A percentile compares a stretch with the other conserved stretches of the same genome.
Conservation (phyloP, 768 basidiomycete genomes). For the Plicaturopsis crispa region DNA sequence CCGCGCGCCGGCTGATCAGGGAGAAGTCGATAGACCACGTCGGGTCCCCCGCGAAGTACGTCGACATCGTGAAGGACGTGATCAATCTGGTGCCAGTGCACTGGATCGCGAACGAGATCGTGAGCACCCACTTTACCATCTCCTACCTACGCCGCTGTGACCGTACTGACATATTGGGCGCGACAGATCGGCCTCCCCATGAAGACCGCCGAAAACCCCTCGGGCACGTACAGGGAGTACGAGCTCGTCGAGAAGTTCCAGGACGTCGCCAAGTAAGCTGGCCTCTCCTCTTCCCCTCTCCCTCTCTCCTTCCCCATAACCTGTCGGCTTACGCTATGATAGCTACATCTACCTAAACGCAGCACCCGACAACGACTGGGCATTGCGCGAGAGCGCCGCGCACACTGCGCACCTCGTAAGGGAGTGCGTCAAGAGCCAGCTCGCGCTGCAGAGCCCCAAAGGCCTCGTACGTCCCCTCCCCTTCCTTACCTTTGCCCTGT, state of each 20-base stretch:
- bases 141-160: background rate
- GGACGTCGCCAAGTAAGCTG: conserved; percentile 29
- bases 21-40: conserved; percentile 25
- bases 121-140: conserved; percentile 22
- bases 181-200: conserved; percentile 33
- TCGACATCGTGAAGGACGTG: conserved; percentile 65
- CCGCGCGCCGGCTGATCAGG: conserved; percentile 24
- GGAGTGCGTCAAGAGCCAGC: conserved; percentile 14
- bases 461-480: background rate
- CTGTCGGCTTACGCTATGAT: too few relatives aligned
- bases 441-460: background rate
- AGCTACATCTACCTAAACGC: conserved; percentile 31
- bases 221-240: conserved; percentile 31
- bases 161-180: conserved; percentile 8
- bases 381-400: conserved; percentile 17
- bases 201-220: conserved; percentile 23
- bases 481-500: background rate
- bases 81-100: conserved; percentile 54
- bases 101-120: conserved; percentile 54
- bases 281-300: background rate
- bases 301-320: background rate
- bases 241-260: conserved; percentile 42
- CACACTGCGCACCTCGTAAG: conserved; percentile 18
- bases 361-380: conserved; percentile 24
- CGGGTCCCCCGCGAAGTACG: conserved; percentile 18